Evolutionary conservation across 2,329 filamentous ascomycete species (phyloP).

Genomic region (Intubia oerlemansii): DNA sequence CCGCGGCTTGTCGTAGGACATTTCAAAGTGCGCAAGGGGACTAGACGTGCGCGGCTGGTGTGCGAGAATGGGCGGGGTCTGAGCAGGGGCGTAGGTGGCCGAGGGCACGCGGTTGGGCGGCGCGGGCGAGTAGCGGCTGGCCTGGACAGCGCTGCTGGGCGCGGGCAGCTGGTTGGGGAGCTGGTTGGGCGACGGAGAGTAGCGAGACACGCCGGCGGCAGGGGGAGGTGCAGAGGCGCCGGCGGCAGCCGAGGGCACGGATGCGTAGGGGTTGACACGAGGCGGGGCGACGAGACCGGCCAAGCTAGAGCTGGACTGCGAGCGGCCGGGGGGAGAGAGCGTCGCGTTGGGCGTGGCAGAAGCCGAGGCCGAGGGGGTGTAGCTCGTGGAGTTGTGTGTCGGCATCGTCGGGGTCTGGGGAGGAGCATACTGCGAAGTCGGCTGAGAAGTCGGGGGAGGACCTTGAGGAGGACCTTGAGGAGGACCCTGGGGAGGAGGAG

Average conservation of each 20-base stretch:
- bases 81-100: slow-evolving; percentile 18
- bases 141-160: slow-evolving; percentile 17
- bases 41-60: slow-evolving; percentile 45
- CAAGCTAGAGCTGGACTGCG: slow-evolving; percentile 1
- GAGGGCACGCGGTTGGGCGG: slow-evolving; percentile 18
- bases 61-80: slow-evolving; percentile 25
- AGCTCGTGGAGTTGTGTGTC: too few relatives aligned
- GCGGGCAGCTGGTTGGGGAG: slow-evolving; percentile 13
- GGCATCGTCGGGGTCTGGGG: too few relatives aligned
- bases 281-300: slow-evolving; percentile 26
- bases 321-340: neutral
- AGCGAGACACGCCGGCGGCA: slow-evolving; percentile 20
- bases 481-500: slow-evolving; percentile 2
- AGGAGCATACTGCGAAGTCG: neutral
- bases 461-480: slow-evolving; percentile 8
- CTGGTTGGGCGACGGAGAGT: slow-evolving; percentile 36
- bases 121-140: slow-evolving; percentile 32
- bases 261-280: slow-evolving; percentile 30
- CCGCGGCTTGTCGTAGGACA: slow-evolving; percentile 17
- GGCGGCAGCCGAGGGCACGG: slow-evolving; percentile 17
- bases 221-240: slow-evolving; percentile 9
- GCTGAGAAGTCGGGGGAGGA: slow-evolving; percentile 3
- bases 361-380: slow-evolving; percentile 1
- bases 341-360: neutral
- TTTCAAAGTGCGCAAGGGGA: slow-evolving; percentile 42